These are phyloP conservation scores for Knufia fluminis DNA, from an alignment of 2,329 filamentous ascomycete species.

Conservation along the genomic window DNA sequence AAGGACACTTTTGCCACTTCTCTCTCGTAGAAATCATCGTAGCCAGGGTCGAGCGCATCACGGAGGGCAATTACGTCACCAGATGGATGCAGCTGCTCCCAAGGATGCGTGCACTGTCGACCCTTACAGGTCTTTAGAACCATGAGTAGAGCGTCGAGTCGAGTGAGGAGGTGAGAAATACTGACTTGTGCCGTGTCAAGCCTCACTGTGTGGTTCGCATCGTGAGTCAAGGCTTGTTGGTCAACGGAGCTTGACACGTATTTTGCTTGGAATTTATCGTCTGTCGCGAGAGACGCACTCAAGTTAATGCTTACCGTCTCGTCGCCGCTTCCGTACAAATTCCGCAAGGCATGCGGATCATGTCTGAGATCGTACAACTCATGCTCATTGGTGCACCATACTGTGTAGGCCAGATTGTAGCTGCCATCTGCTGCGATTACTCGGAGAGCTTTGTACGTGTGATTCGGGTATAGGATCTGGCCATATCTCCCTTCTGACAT, in stretches of 20 bases:
- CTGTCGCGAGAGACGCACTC: not conserved
- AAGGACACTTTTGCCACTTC: slow-evolving; percentile 29
- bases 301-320: not conserved
- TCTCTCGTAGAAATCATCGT: slow-evolving; percentile 28
- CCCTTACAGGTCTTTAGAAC: slow-evolving; percentile 34
- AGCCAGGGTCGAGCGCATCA: slow-evolving; percentile 26
- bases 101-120: slow-evolving; percentile 29
- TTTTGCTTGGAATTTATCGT: not conserved
- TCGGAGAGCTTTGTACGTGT: slow-evolving; percentile 33
- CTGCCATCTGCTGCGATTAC: slow-evolving; percentile 25
- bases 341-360: slow-evolving; percentile 29
- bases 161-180: slow-evolving; percentile 20
- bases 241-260: not conserved
- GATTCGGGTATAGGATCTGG: slow-evolving; percentile 14
- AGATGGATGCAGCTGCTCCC: slow-evolving; percentile 29
- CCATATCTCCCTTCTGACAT: slow-evolving; percentile 27
- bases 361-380: slow-evolving; percentile 31
- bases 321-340: slow-evolving; percentile 12
- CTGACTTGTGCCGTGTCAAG: slow-evolving; percentile 10
- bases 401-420: slow-evolving; percentile 34
- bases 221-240: not conserved
- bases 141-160: slow-evolving; percentile 31
- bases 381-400: slow-evolving; percentile 35
- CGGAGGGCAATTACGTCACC: slow-evolving; percentile 25
- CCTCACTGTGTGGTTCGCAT: not conserved